These are phyloP conservation scores for Colletotrichum brevisporum DNA, from an alignment of 2,329 filamentous ascomycete species.

Conservation along the genomic window DNA sequence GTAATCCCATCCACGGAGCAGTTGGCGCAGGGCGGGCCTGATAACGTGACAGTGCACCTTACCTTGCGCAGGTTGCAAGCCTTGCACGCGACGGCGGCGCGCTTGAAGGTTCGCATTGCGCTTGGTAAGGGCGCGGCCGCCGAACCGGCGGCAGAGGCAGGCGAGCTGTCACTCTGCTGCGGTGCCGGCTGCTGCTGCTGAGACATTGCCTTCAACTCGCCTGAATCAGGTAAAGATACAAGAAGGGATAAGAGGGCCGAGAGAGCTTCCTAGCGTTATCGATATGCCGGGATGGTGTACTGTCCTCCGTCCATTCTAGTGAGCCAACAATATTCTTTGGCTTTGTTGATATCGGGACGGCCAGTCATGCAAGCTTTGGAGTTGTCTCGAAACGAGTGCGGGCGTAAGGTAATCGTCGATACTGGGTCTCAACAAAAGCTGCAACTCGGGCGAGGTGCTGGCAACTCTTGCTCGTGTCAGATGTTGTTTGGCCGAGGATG, in stretches of 20 bases:
- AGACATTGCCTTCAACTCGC: conserved; percentile 18
- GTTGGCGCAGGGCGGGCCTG: conserved; percentile 44
- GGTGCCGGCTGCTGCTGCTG: background rate
- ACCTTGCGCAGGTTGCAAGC: conserved; percentile 45
- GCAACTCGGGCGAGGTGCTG: background rate
- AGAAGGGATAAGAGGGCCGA: background rate
- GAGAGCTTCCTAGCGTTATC: conserved; percentile 10
- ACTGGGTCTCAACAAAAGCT: background rate
- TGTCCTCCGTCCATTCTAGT: conserved; percentile 11
- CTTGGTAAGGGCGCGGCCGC: conserved; percentile 4
- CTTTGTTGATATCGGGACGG: background rate
- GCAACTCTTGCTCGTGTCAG: background rate
- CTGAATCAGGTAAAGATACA: conserved; percentile 1
- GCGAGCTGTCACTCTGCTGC: background rate
- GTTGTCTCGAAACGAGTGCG: background rate
- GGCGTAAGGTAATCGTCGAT: background rate
- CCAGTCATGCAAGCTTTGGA: background rate
- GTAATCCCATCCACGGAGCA: conserved; percentile 42
- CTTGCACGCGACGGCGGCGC: conserved; percentile 42
- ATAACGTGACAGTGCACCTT: conserved; percentile 43
- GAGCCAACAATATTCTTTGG: background rate
- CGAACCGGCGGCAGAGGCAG: conserved; percentile 3
- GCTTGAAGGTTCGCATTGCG: conserved; percentile 22
- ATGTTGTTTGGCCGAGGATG: conserved; percentile 32
- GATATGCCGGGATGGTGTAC: background rate